Percentiles rank a stretch among this genome's conserved stretches.
phyloP scores from a whole-genome alignment of 495 filamentous ascomycete species.

The Penicillium herquei region DNA sequence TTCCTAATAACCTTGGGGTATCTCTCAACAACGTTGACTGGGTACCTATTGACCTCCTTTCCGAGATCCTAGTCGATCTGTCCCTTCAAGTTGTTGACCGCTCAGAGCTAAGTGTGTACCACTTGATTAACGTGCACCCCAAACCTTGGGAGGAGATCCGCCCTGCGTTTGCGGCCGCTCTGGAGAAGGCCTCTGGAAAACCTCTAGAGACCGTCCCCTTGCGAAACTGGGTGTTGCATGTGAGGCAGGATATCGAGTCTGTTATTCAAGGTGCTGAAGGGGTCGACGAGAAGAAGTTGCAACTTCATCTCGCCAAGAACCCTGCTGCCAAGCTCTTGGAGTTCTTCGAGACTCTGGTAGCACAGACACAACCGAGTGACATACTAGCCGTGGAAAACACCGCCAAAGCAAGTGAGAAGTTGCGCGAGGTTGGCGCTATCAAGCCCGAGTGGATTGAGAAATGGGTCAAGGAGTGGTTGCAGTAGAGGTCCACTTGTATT shows the following conservation, averaged over 20 bases:
- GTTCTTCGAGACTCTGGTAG: constrained; percentile 17
- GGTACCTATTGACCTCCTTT: constrained; percentile 49
- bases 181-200: not conserved
- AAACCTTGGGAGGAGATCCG: constrained; percentile 6
- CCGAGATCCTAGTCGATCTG: constrained; percentile 20
- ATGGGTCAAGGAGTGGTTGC: no score
- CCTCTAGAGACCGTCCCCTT: constrained; percentile 8
- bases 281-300: constrained; percentile 5
- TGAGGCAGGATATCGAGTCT: constrained; percentile 6
- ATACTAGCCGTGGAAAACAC: constrained; percentile 13
- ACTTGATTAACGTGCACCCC: constrained; percentile 9
- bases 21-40: constrained; percentile 48
- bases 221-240: constrained; percentile 14
- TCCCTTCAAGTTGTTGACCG: not conserved
- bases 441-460: no score
- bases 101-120: constrained; percentile 4
- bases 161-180: not conserved
- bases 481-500: no score
- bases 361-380: not conserved
- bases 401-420: constrained; percentile 11
- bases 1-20: constrained; percentile 21
- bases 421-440: constrained; percentile 14
- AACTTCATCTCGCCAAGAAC: constrained; percentile 13
- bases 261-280: not conserved
- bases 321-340: constrained; percentile 27